Percentiles rank a stretch among this genome's conserved stretches.
These are phyloP conservation scores for Chloris gayana DNA, from an alignment of 176 grass and related monocot species.

Conservation along the genomic window DNA sequence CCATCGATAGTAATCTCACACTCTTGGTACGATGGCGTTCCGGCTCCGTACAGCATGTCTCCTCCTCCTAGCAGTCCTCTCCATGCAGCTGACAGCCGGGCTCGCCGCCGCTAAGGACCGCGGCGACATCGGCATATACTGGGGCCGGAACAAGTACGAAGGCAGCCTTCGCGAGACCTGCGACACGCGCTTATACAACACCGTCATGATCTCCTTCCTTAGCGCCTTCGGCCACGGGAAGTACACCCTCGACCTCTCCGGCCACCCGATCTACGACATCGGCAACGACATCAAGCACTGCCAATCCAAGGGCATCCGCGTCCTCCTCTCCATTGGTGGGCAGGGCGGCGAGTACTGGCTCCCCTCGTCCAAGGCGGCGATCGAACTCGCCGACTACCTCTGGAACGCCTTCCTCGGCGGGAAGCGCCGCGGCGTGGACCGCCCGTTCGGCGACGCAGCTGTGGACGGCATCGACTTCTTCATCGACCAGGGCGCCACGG, in stretches of 20 bases:
- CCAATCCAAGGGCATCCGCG: neutral
- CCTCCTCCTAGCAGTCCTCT: neutral
- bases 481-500: neutral
- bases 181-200: conserved; percentile 12
- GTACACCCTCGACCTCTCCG: conserved; percentile 13
- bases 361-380: neutral
- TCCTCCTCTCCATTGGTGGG: conserved; percentile 26
- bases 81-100: neutral
- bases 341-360: neutral
- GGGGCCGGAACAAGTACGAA: conserved; percentile 20
- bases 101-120: neutral
- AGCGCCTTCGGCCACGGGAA: conserved; percentile 13
- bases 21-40: neutral
- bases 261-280: neutral
- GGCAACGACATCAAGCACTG: conserved; percentile 28
- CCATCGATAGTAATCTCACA: neutral
- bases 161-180: neutral
- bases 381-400: neutral
- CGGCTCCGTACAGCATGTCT: neutral
- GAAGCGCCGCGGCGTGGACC: neutral
- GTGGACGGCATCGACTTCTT: neutral
- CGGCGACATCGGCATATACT: neutral
- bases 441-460: neutral
- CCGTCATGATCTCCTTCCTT: conserved; percentile 28
- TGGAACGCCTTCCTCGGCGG: neutral